These are phyloP conservation scores for Platanus orientalis DNA, from an alignment of 164 flowering plant species.

Conservation along the genomic window DNA sequence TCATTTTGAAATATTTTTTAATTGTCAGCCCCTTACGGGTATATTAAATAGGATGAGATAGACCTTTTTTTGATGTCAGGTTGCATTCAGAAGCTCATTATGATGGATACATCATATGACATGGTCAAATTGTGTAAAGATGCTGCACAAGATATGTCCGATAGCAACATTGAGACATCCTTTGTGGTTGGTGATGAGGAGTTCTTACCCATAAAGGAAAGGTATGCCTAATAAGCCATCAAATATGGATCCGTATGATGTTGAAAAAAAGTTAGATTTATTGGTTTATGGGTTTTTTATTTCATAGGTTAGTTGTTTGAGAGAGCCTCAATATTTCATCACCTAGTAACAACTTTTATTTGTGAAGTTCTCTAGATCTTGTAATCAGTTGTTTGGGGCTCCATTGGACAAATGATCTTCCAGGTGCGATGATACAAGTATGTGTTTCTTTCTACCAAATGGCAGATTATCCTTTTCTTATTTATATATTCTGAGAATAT, in stretches of 20 bases:
- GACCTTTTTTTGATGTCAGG: constrained; percentile 32
- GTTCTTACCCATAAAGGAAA: constrained; percentile 82
- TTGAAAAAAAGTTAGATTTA: neutral
- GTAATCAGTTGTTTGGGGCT: constrained; percentile 93
- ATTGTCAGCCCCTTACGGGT: too few relatives aligned
- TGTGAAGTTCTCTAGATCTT: constrained; percentile 73
- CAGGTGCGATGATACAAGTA: constrained; percentile 98
- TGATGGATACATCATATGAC: constrained; percentile 92
- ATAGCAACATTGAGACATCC: constrained; percentile 52
- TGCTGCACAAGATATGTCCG: constrained; percentile 28
- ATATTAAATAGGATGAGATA: neutral
- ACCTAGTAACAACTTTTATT: constrained; percentile 2
- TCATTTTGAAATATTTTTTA: too few relatives aligned
- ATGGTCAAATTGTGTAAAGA: constrained; percentile 66
- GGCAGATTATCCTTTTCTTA: neutral
- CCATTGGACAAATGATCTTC: constrained; percentile 99
- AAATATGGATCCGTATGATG: constrained; percentile 2
- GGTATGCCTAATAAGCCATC: constrained; percentile 31
- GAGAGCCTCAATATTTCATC: neutral
- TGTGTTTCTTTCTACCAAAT: constrained; percentile 2
- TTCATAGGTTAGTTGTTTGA: neutral
- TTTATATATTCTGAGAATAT: neutral
- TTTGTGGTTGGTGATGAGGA: constrained; percentile 93
- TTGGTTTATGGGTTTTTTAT: neutral
- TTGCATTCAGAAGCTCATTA: constrained; percentile 62